Conservation (phyloP, 371 early-diverging fungal species). For the Mortierella sp. region DNA sequence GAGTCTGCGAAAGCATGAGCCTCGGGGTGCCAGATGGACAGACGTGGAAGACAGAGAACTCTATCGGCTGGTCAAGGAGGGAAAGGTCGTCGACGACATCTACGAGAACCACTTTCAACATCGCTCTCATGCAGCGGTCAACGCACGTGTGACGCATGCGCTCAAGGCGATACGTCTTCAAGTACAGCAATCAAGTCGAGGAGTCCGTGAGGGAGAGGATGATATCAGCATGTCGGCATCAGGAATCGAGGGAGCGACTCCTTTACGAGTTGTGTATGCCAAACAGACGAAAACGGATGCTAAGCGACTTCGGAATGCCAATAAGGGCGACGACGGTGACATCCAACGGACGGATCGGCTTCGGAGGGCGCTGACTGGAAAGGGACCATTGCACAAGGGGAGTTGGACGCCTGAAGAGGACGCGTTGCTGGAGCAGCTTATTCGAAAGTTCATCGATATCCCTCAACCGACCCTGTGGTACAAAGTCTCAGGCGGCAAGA, state of each 20-base stretch:
- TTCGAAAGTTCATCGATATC: neutral
- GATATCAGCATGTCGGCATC: too few species aligned
- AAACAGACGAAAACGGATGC: too few species aligned
- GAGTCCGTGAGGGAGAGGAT: neutral
- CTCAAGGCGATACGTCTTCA: neutral
- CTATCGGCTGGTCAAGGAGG: neutral
- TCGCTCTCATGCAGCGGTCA: neutral
- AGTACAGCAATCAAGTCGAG: neutral
- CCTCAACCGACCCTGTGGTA: neutral
- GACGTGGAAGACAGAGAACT: neutral
- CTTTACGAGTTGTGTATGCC: neutral
- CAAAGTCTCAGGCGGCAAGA: neutral
- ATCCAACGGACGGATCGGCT: neutral
- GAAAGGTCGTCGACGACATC: neutral
- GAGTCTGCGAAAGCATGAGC: neutral
- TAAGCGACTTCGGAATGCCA: neutral
- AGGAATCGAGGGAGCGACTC: neutral
- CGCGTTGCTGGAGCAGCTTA: neutral
- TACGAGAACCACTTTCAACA: neutral
- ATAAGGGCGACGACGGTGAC: neutral
- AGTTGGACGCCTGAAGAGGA: neutral
- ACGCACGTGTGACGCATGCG: neutral
- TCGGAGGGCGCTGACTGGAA: neutral
- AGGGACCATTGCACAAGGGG: too few species aligned
- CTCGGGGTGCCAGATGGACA: neutral